Evolutionary conservation across 768 basidiomycete species (phyloP), one percentile per base, ranked within the genome.

Genomic region (Mycena rosella): DNA sequence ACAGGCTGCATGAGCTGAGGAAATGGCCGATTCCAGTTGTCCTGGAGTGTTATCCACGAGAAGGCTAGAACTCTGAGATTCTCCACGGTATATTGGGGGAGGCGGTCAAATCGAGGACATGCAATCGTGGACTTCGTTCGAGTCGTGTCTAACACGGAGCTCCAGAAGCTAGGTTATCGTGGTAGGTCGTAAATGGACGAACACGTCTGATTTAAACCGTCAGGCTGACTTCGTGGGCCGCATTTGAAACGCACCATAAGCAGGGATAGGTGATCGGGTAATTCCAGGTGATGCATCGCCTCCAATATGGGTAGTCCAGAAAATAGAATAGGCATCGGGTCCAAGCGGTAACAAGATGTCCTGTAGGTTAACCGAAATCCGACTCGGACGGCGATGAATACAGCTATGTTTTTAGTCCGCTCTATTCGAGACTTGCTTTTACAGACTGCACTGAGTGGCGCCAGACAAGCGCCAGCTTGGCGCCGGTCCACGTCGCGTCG

Each of bases 101-200:
- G 53, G 55, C 63, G 61, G 15, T 56, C 29, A 36, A 64, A 32
- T 22, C 5, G 60, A 0, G 65, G 51, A 40, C 65, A 67, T 17
- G 56, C 60, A 26, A 70, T 59, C 4, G 65, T 47, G 26, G 44
- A 47, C 30, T 22, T 44, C 2, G 1, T 40, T 40, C 69, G 69
- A 3, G 65, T 58, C 30, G 54, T 51, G 9, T 54, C 45, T 22
- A 70, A n/a, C 27, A 56, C 18, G 0, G 61, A 55, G 30, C 67
- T 65, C 63, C 63, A 68, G 49, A 68, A 68, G 49, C 60, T 68
- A 6, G 55, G 61, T 29, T 63, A 29, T 22, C 14, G 20, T 5
- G 60, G 51, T 5, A 68, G 14, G n/a, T 1, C 13, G 67, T 63
- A 53, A 30, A 68, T 5, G 7, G 56, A 36, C 27, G 55, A 29